A percentile compares a stretch with the other conserved stretches of the same genome.
These are phyloP conservation scores for Wolfiporia cocos DNA, from an alignment of 1,284 basidiomycete species.

Conservation along the genomic window DNA sequence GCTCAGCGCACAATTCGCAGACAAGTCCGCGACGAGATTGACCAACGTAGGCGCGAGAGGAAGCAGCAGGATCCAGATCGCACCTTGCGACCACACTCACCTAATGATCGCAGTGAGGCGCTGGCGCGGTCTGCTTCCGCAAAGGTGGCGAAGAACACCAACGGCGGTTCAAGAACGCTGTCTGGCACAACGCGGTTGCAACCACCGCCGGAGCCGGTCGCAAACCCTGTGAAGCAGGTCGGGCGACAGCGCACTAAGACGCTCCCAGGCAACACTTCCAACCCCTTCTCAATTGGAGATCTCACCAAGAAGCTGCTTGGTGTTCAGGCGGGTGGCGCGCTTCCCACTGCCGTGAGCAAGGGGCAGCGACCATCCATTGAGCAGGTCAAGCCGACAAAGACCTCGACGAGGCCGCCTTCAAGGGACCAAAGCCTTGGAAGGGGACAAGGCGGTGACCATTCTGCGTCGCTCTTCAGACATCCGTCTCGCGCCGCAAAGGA, in stretches of 20 bases:
- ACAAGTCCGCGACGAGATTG: constrained; percentile 63
- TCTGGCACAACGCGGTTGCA: constrained; percentile 23
- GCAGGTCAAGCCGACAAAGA: too few species aligned
- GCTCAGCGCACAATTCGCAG: constrained; percentile 74
- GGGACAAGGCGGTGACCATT: constrained; percentile 5
- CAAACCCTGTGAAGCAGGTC: constrained; percentile 27
- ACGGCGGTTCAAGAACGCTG: constrained; percentile 1
- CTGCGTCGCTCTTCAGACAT: constrained; percentile 10
- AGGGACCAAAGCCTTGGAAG: constrained; percentile 2
- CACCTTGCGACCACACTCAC: constrained; percentile 20
- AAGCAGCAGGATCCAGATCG: constrained; percentile 18
- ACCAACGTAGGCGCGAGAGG: constrained; percentile 43
- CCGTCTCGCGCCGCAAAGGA: constrained; percentile 17
- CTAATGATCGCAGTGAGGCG: constrained; percentile 6
- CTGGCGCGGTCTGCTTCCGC: constrained; percentile 6
- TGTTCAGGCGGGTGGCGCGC: constrained; percentile 31
- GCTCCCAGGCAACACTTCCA: constrained; percentile 33
- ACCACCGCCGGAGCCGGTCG: constrained; percentile 24
- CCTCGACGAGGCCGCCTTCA: background rate
- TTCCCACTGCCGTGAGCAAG: constrained; percentile 16
- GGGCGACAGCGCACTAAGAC: constrained; percentile 44
- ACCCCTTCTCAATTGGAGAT: constrained; percentile 49
- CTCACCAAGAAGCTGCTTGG: constrained; percentile 50
- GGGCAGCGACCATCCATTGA: constrained; percentile 16
- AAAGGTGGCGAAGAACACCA: constrained; percentile 6